phyloP scores from a whole-genome alignment of 352 stramenopile genomes.

The Thalassiosira ordinaria region DNA sequence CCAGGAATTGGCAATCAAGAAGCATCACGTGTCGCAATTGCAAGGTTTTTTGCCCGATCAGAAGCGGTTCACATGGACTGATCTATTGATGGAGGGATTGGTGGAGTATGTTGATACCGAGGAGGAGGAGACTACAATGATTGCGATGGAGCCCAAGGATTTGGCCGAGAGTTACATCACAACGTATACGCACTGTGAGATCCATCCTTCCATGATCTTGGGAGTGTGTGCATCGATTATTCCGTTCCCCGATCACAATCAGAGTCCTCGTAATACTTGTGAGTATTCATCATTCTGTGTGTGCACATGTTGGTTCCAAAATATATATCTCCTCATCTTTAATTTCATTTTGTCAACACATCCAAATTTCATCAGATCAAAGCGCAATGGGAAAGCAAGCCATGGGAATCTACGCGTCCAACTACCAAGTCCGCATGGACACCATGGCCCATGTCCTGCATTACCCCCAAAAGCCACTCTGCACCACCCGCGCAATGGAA shows the following conservation, averaged over 20 bases:
- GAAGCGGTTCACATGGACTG: slow-evolving; percentile 82
- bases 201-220: slow-evolving; percentile 99
- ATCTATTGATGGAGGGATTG: slow-evolving; percentile 92
- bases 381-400: slow-evolving; percentile 99
- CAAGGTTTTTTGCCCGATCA: slow-evolving; percentile 78
- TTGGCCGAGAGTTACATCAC: slow-evolving; percentile 87
- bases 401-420: slow-evolving; percentile 99
- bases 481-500: slow-evolving; percentile 99
- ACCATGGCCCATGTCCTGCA: slow-evolving; percentile 99
- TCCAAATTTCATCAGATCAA: slow-evolving; percentile 58
- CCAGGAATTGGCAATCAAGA: slow-evolving; percentile 95
- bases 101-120: slow-evolving; percentile 99
- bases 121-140: slow-evolving; percentile 99
- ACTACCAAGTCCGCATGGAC: slow-evolving; percentile 99
- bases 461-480: slow-evolving; percentile 99
- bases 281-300: too few species aligned
- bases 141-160: slow-evolving; percentile 98
- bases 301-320: too few species aligned
- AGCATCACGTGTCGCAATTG: slow-evolving; percentile 96
- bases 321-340: neutral
- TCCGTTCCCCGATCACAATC: slow-evolving; percentile 99
- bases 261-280: slow-evolving; percentile 99
- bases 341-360: too few species aligned
- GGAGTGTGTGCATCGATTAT: slow-evolving; percentile 99
- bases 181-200: slow-evolving; percentile 99